Evolutionary conservation across 2,329 filamentous ascomycete species (phyloP).

Genomic region (Paecilomyces sp.): DNA sequence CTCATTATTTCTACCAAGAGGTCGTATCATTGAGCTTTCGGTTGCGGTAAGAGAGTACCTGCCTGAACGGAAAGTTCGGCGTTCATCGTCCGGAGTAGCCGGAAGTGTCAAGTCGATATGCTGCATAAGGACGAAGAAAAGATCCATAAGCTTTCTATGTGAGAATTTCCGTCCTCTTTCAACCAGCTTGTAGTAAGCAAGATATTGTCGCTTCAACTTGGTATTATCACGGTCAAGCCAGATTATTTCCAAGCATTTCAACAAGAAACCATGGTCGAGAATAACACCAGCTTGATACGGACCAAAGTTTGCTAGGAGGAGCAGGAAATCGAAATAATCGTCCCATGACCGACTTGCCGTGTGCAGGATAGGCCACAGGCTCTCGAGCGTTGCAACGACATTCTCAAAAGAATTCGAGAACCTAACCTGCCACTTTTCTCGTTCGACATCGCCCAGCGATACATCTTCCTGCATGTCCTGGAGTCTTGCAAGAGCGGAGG

Average conservation of each 20-base stretch:
- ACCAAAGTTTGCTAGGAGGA: slow-evolving; percentile 59
- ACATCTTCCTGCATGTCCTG: slow-evolving; percentile 29
- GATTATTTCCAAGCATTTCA: slow-evolving; percentile 53
- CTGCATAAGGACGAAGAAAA: slow-evolving; percentile 32
- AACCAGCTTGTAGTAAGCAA: slow-evolving; percentile 32
- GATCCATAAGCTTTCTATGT: slow-evolving; percentile 33
- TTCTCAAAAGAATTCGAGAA: slow-evolving; percentile 22
- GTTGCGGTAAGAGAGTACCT: slow-evolving; percentile 25
- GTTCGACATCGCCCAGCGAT: slow-evolving; percentile 17
- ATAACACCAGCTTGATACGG: slow-evolving; percentile 51
- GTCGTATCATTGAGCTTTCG: slow-evolving; percentile 27
- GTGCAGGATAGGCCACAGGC: slow-evolving; percentile 59
- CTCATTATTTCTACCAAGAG: slow-evolving; percentile 25
- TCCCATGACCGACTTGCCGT: slow-evolving; percentile 61
- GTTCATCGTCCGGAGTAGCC: slow-evolving; percentile 17
- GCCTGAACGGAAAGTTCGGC: slow-evolving; percentile 17
- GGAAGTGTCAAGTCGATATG: slow-evolving; percentile 29
- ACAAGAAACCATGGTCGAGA: slow-evolving; percentile 55
- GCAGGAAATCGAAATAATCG: slow-evolving; percentile 66
- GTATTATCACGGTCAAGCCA: slow-evolving; percentile 48
- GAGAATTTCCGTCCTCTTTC: slow-evolving; percentile 43
- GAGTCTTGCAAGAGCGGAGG: slow-evolving; percentile 48
- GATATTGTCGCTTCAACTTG: slow-evolving; percentile 49
- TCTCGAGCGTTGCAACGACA: slow-evolving; percentile 43
- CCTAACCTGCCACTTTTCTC: slow-evolving; percentile 15